These are phyloP conservation scores for Mycena amicta DNA, from an alignment of 768 basidiomycete species.

Conservation along the genomic window DNA sequence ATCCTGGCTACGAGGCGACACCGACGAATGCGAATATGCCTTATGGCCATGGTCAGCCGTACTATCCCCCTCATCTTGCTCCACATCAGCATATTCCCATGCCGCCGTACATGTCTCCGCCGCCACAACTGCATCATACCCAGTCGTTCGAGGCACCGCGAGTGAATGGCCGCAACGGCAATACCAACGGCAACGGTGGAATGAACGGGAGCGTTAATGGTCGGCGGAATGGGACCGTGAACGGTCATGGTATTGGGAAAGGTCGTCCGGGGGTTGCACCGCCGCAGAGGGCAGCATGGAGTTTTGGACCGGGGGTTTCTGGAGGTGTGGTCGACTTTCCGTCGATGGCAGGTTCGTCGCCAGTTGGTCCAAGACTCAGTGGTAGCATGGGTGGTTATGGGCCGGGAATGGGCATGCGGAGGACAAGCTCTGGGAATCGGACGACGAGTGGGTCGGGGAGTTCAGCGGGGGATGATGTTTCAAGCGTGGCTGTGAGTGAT, in stretches of 20 bases:
- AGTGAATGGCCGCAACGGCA: neutral
- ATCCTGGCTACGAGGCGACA: conserved; percentile 8
- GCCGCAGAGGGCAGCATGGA: conserved; percentile 61
- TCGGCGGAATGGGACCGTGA: conserved; percentile 27
- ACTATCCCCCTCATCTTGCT: conserved; percentile 11
- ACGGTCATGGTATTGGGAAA: conserved; percentile 32
- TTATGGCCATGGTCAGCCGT: conserved; percentile 6
- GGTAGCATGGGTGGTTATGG: conserved; percentile 37
- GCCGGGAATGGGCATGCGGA: conserved; percentile 57
- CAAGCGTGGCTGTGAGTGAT: conserved; percentile 72
- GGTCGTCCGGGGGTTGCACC: conserved; percentile 29
- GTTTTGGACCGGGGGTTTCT: conserved; percentile 64
- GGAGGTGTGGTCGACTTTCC: conserved; percentile 23
- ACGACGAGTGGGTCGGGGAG: conserved; percentile 41
- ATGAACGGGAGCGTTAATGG: conserved; percentile 34
- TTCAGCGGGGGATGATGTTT: conserved; percentile 68
- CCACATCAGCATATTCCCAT: conserved; percentile 11
- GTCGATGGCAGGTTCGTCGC: conserved; percentile 1
- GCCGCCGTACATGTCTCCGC: conserved; percentile 20
- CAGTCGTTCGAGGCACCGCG: neutral
- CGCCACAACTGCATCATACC: conserved; percentile 1
- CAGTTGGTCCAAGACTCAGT: conserved; percentile 20
- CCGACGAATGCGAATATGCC: too few relatives aligned
- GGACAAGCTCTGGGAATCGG: conserved; percentile 54
- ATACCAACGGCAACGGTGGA: neutral